Conservation (phyloP, 164 flowering plant genomes). For the Protea cynaroides region DNA sequence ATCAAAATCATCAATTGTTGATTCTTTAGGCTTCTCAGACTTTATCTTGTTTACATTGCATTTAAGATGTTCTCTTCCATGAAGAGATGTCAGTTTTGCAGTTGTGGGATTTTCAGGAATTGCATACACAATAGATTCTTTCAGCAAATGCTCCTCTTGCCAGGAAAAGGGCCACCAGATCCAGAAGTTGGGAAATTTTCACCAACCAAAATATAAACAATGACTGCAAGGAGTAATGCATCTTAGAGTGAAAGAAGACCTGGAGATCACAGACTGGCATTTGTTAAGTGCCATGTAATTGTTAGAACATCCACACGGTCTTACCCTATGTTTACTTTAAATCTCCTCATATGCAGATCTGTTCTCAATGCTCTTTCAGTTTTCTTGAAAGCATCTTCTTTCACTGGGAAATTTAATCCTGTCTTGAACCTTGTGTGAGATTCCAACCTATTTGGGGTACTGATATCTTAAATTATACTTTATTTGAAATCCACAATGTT, state of each 20-base stretch:
- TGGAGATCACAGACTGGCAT: slow-evolving; percentile 11
- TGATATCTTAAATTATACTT: too few relatives aligned
- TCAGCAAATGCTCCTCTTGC: slow-evolving; percentile 89
- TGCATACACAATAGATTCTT: slow-evolving; percentile 85
- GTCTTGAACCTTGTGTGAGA: too few relatives aligned
- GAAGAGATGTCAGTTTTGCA: slow-evolving; percentile 66
- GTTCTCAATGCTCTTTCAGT: too few relatives aligned
- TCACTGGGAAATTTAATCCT: too few relatives aligned
- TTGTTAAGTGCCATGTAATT: too few relatives aligned
- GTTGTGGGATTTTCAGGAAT: slow-evolving; percentile 63
- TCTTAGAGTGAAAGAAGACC: slow-evolving; percentile 71
- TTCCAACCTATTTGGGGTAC: too few relatives aligned
- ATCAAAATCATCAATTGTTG: slow-evolving; percentile 57
- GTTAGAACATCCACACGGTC: too few relatives aligned
- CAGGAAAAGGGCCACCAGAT: slow-evolving; percentile 83
- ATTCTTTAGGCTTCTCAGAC: slow-evolving; percentile 35
- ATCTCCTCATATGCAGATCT: too few relatives aligned
- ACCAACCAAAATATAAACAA: slow-evolving; percentile 90
- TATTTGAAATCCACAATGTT: too few relatives aligned
- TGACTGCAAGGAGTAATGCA: slow-evolving; percentile 63
- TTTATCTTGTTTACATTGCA: slow-evolving; percentile 37
- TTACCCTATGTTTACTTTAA: too few relatives aligned
- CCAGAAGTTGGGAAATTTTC: slow-evolving; percentile 90
- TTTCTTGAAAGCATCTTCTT: too few relatives aligned
- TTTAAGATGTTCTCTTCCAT: slow-evolving; percentile 69